These are phyloP conservation scores for Cytospora piceae DNA, from an alignment of 2,329 filamentous ascomycete genomes.

Conservation along the genomic window DNA sequence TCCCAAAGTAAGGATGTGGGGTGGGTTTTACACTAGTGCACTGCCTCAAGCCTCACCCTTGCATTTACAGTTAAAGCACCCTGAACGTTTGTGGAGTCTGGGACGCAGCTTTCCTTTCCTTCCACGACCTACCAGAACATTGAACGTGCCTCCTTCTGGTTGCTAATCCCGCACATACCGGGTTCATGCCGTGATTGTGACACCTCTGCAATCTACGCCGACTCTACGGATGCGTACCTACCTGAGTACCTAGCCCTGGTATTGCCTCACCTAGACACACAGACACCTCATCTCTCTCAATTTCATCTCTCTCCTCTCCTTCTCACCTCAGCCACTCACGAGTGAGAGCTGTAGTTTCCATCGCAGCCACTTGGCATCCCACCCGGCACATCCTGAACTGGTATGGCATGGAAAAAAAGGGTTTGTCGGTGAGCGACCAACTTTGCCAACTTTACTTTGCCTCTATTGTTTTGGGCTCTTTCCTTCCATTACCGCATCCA, in stretches of 20 bases:
- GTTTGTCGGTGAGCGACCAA: slow-evolving; percentile 26
- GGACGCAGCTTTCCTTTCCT: background rate
- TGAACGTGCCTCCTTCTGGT: too few relatives aligned
- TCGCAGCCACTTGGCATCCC: slow-evolving; percentile 14
- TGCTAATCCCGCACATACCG: slow-evolving; percentile 10
- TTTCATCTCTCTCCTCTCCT: background rate
- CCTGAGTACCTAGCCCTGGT: slow-evolving; percentile 1
- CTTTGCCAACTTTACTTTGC: slow-evolving; percentile 17
- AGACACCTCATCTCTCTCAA: slow-evolving; percentile 1
- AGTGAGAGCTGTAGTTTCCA: slow-evolving; percentile 21
- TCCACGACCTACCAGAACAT: slow-evolving; percentile 2
- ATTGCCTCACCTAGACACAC: background rate
- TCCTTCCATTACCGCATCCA: background rate
- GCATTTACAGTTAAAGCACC: too few relatives aligned
- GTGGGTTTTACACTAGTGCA: background rate
- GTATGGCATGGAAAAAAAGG: slow-evolving; percentile 10
- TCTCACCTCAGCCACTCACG: slow-evolving; percentile 3
- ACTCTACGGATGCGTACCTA: background rate
- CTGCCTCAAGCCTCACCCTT: background rate
- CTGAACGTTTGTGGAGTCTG: background rate
- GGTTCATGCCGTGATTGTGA: slow-evolving; percentile 12
- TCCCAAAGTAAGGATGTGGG: background rate
- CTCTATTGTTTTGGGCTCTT: slow-evolving; percentile 5
- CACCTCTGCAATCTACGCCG: background rate
- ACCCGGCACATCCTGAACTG: slow-evolving; percentile 7